A percentile compares a stretch with the other conserved stretches of the same genome.
phyloP scores from a whole-genome alignment of 306 rosid species.

The Ormosia semicastrata region DNA sequence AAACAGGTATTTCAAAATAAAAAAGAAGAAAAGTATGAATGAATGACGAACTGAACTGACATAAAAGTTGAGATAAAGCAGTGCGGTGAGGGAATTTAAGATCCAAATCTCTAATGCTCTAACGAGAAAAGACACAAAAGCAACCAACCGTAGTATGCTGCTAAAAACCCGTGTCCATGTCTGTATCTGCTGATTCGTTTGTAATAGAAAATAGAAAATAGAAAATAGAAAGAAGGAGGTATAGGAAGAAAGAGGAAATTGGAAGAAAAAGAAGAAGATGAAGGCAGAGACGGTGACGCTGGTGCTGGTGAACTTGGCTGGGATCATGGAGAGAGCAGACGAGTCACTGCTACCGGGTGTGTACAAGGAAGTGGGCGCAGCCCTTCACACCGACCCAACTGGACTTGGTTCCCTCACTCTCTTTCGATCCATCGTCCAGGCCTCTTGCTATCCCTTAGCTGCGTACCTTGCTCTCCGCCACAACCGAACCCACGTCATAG shows the following conservation, averaged over 20 bases:
- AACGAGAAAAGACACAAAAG: too few species aligned
- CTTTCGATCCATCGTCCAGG: slow-evolving; percentile 75
- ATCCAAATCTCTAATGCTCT: not conserved
- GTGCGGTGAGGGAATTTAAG: not conserved
- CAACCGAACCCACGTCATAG: slow-evolving; percentile 85
- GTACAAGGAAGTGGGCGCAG: slow-evolving; percentile 85
- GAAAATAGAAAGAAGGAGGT: not conserved
- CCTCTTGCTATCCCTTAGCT: slow-evolving; percentile 78
- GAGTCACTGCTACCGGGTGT: slow-evolving; percentile 83
- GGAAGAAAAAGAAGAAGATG: slow-evolving; percentile 32
- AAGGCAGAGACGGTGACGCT: slow-evolving; percentile 66
- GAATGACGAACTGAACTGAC: not conserved
- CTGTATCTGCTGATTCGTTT: not conserved
- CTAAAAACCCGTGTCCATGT: not conserved
- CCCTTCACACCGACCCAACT: slow-evolving; percentile 87
- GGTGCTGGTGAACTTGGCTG: slow-evolving; percentile 81
- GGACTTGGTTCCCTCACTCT: slow-evolving; percentile 84
- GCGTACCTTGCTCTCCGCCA: slow-evolving; percentile 72
- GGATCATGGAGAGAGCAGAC: slow-evolving; percentile 91
- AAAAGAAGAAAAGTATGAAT: too few species aligned
- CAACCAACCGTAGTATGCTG: not conserved
- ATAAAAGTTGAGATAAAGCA: not conserved
- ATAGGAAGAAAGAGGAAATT: not conserved
- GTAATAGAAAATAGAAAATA: not conserved
- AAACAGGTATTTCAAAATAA: not conserved